Conservation (phyloP, 2,329 filamentous ascomycete genomes). For the Leptodontidium sp. region DNA sequence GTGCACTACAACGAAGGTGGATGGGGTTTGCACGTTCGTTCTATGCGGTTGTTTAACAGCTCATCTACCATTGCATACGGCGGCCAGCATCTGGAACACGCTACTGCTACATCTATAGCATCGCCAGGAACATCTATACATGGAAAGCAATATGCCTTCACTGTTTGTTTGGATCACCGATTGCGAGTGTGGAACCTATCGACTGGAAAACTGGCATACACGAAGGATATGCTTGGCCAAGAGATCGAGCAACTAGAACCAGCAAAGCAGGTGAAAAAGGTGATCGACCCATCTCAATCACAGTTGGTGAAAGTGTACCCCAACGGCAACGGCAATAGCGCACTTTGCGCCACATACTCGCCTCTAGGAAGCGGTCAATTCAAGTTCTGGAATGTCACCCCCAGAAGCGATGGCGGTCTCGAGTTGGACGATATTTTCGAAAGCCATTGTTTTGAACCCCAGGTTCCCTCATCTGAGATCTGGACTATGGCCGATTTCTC, state of each 20-base stretch:
- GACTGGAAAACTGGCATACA: slow-evolving; percentile 79
- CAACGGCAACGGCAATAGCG: slow-evolving; percentile 60
- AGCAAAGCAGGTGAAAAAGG: slow-evolving; percentile 68
- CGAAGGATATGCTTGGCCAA: slow-evolving; percentile 79
- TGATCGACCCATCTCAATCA: slow-evolving; percentile 79
- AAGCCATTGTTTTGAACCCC: slow-evolving; percentile 70
- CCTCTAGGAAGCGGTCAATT: slow-evolving; percentile 89
- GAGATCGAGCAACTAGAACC: slow-evolving; percentile 71
- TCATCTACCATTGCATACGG: slow-evolving; percentile 70
- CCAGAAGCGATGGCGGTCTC: slow-evolving; percentile 66
- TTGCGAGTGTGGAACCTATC: slow-evolving; percentile 88
- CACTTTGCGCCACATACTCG: slow-evolving; percentile 81
- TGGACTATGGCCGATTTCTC: slow-evolving; percentile 84
- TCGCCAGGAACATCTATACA: slow-evolving; percentile 47
- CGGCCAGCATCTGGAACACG: slow-evolving; percentile 70
- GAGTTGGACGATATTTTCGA: slow-evolving; percentile 78
- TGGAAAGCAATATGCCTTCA: slow-evolving; percentile 63
- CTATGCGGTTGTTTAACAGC: slow-evolving; percentile 71
- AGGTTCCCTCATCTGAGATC: slow-evolving; percentile 74
- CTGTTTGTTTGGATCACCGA: slow-evolving; percentile 87
- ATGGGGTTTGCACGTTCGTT: slow-evolving; percentile 73
- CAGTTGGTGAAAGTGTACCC: slow-evolving; percentile 79
- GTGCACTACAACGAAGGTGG: slow-evolving; percentile 77
- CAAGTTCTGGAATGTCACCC: slow-evolving; percentile 86
- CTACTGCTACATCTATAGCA: slow-evolving; percentile 70